Conservation (phyloP, 345 rosid species). For the Rubroshorea leprosula region DNA sequence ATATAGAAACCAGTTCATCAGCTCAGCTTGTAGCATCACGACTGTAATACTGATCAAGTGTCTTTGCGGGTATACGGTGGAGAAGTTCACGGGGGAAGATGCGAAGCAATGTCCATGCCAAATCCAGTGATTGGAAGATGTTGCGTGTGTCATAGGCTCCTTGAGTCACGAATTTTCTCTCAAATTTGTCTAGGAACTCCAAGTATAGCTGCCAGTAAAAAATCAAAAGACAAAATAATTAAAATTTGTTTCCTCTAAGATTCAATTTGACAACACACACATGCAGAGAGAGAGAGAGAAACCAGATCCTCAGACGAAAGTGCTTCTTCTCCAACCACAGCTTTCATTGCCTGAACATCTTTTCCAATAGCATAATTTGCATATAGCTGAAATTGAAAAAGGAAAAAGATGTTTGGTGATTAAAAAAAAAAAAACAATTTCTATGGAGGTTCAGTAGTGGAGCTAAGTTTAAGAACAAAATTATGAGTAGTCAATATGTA, state of each 20-base stretch:
- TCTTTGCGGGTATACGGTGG: slow-evolving; percentile 95
- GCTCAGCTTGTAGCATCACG: slow-evolving; percentile 49
- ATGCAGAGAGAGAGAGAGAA: slow-evolving; percentile 17
- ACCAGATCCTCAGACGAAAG: slow-evolving; percentile 98
- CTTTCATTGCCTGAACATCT: slow-evolving; percentile 99
- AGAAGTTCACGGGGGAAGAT: slow-evolving; percentile 98
- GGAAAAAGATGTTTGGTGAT: no score
- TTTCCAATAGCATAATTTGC: slow-evolving; percentile 97
- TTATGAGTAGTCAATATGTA: slow-evolving; percentile 3
- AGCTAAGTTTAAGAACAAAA: slow-evolving; percentile 5
- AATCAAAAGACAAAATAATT: slow-evolving; percentile 6
- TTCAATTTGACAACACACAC: neutral
- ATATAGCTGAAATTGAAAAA: slow-evolving; percentile 49
- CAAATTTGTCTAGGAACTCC: slow-evolving; percentile 92
- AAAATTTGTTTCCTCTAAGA: neutral
- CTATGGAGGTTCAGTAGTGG: no score
- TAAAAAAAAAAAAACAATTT: no score
- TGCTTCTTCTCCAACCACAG: slow-evolving; percentile 99
- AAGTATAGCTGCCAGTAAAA: slow-evolving; percentile 62
- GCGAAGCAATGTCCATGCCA: slow-evolving; percentile 96
- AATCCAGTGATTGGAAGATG: slow-evolving; percentile 90
- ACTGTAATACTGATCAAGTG: slow-evolving; percentile 79
- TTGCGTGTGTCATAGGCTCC: slow-evolving; percentile 97
- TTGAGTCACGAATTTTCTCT: slow-evolving; percentile 86
- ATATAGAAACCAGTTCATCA: neutral